phyloP scores from a whole-genome alignment of 352 stramenopile genomes.

The Hyaloperonospora brassicae region DNA sequence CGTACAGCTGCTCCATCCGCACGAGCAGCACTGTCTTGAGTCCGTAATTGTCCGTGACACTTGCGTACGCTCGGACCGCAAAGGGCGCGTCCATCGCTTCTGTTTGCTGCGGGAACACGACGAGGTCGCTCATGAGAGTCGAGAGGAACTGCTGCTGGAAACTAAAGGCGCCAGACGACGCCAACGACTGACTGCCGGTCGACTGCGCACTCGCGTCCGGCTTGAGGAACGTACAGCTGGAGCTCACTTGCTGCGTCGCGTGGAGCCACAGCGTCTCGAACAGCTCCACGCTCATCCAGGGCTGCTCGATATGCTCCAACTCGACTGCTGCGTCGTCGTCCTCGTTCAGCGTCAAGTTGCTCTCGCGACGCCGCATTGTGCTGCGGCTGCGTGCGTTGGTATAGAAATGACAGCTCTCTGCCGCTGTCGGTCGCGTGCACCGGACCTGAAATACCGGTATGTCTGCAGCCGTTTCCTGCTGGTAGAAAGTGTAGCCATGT shows the following conservation, averaged over 20 bases:
- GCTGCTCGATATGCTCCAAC: conserved; percentile 32
- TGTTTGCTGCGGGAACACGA: conserved; percentile 34
- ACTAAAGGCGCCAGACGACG: conserved; percentile 4
- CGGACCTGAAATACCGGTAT: no score
- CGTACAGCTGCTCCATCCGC: conserved; percentile 57
- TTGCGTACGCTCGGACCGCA: conserved; percentile 52
- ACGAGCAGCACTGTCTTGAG: conserved; percentile 50
- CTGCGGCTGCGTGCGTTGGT: no score
- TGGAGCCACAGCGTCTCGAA: conserved; percentile 60
- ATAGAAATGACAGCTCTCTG: no score
- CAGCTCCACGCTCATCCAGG: conserved; percentile 58
- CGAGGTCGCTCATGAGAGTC: conserved; percentile 47
- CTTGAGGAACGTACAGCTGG: conserved; percentile 53
- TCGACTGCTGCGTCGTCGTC: conserved; percentile 33
- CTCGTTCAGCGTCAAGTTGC: conserved; percentile 60
- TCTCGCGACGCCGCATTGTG: conserved; percentile 43
- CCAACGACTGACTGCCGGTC: background rate
- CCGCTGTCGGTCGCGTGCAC: no score
- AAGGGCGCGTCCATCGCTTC: conserved; percentile 13
- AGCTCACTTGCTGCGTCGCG: conserved; percentile 43
- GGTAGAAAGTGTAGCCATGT: no score
- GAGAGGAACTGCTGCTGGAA: conserved; percentile 50
- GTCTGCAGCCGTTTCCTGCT: no score
- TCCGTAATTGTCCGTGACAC: conserved; percentile 32
- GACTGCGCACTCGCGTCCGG: background rate